Evolutionary conservation across 2,329 filamentous ascomycete species (phyloP), one percentile per base, ranked within the genome.

Genomic region (Cercospora sesami): DNA sequence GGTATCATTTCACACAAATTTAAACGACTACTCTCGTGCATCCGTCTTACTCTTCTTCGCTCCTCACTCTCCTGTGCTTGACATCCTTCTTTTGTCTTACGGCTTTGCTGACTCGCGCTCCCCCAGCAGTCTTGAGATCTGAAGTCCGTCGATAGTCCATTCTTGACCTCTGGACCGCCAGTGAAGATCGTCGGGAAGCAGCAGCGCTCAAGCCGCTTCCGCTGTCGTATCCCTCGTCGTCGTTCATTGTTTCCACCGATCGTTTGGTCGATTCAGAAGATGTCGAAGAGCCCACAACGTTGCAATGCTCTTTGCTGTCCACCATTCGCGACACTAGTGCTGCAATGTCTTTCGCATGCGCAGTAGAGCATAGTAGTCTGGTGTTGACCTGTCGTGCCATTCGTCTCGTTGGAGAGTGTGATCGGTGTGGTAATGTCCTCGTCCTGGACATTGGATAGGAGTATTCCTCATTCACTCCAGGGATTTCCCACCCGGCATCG

Each of bases 311-410:
- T 60, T 78, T 76, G 39, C 73, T 71, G 2, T 79, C 72, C 63
- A 82, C 76, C 78, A 83, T 82, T 67, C 78, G 78, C 67, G 79
- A 73, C 26, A 83, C 80, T 16, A 83, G 76, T 28, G 75, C 74
- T 12, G 79, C 77, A 55, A 83, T 80, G 71, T 83, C 81, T 26
- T 77, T 76, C 39, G 78, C 73, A 67, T 82, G 80, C 4, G 78
- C 74, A 23, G 74, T 48, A 65, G 74, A 77, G 77, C 80, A 82
- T 62, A 83, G 79, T 69, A 81, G 71, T 58, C 80, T 77, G 33
- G 78, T 77, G 72, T 77, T 80, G 26, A 75, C 72, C 69, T 83
- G 81, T 48, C 81, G 77, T 65, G 79, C 79, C 73, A 78, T 75
- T 39, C 81, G 75, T 53, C 78, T 72, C 3, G 79, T 78, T 2